Percentiles rank a stretch among this genome's conserved stretches.
phyloP scores from a whole-genome alignment of 75 land plant species.

The Larix kaempferi region DNA sequence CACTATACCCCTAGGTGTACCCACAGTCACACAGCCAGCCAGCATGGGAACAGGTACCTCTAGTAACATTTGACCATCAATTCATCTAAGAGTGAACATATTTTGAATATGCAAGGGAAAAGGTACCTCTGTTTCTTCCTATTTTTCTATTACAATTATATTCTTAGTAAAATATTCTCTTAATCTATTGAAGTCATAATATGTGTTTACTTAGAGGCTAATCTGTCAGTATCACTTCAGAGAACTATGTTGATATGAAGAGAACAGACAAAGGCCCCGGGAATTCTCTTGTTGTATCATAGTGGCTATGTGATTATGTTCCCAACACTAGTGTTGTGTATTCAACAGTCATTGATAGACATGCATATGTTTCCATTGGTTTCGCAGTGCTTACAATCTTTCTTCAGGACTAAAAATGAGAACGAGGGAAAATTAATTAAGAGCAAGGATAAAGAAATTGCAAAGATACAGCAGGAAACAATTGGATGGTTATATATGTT shows the following conservation, averaged over 20 bases:
- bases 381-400: background rate
- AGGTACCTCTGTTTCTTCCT: too few relatives aligned
- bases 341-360: background rate
- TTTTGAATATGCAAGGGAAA: too few relatives aligned
- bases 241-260: background rate
- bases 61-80: too few relatives aligned
- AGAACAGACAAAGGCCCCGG: background rate
- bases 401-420: background rate
- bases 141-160: too few relatives aligned
- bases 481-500: background rate
- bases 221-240: background rate
- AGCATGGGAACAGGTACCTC: too few relatives aligned
- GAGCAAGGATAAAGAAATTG: background rate
- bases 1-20: too few relatives aligned
- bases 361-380: background rate
- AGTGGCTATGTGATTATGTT: constrained; percentile 1
- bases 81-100: too few relatives aligned
- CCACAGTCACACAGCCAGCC: too few relatives aligned
- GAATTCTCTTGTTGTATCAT: background rate
- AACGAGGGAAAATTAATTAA: background rate
- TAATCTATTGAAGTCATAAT: too few relatives aligned
- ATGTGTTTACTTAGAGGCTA: background rate
- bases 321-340: background rate
- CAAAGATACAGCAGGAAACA: background rate
- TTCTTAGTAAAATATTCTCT: too few relatives aligned